Percentiles rank a stretch among this genome's conserved stretches.
Conservation (phyloP, 1,284 basidiomycete species). For the Leccinum fallax region DNA sequence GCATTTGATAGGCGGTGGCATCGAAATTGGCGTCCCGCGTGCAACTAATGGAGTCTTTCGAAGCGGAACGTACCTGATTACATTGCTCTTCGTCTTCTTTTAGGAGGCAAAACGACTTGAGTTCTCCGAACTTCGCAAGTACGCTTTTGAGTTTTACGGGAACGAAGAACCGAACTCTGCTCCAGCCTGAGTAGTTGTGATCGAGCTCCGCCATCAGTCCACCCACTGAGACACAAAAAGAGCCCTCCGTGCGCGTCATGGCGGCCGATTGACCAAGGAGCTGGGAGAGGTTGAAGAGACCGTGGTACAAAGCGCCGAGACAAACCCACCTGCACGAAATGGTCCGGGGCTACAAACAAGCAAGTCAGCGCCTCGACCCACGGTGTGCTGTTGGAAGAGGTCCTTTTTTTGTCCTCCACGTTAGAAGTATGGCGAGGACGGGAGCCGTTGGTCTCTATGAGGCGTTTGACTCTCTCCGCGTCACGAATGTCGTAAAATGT, state of each 20-base stretch:
- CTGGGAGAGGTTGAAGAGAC: conserved; percentile 29
- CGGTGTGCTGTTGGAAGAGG: conserved; percentile 24
- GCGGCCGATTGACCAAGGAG: conserved; percentile 43
- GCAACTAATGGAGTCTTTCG: neutral
- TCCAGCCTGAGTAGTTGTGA: conserved; percentile 22
- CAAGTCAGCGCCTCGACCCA: conserved; percentile 32
- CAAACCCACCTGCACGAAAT: conserved; percentile 31
- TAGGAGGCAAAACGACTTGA: conserved; percentile 33
- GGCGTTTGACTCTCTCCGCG: conserved; percentile 48
- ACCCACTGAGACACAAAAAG: conserved; percentile 42
- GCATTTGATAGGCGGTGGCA: conserved; percentile 4
- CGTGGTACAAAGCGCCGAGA: neutral
- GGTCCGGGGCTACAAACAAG: conserved; percentile 35
- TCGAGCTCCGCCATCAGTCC: conserved; percentile 24
- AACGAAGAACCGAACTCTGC: conserved; percentile 28
- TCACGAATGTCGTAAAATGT: conserved; percentile 65
- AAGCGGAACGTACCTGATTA: conserved; percentile 31
- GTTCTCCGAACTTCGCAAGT: conserved; percentile 35
- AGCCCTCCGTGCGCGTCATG: conserved; percentile 44
- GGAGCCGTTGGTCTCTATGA: conserved; percentile 39
- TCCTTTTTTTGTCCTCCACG: conserved; percentile 25
- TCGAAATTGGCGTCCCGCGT: conserved; percentile 5
- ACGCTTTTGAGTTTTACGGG: conserved; percentile 36
- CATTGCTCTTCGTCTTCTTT: conserved; percentile 31
- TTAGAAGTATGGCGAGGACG: conserved; percentile 20